Percentiles rank a stretch among this genome's conserved stretches.
Evolutionary conservation across 208 protist genomes (phyloP).

Genomic region (Leishmania tarentolae): DNA sequence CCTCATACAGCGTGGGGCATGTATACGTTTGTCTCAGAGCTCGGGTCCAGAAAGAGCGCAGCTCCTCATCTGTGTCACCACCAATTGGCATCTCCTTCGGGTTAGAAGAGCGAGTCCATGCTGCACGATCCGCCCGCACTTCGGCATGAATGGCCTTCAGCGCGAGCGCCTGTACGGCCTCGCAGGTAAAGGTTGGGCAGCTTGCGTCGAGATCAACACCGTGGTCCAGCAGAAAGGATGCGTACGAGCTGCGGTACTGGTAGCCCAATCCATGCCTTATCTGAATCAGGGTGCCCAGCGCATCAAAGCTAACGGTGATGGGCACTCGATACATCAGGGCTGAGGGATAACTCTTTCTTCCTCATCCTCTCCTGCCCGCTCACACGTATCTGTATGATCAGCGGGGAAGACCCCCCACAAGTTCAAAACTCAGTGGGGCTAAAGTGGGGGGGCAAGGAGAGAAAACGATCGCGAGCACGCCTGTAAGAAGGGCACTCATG

Average conservation of each 20-base stretch:
- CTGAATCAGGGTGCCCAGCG: constrained; percentile 57
- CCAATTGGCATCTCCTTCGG: constrained; percentile 69
- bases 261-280: constrained; percentile 51
- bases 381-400: not conserved
- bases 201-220: constrained; percentile 19
- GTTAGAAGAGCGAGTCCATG: constrained; percentile 26
- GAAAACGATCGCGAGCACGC: not conserved
- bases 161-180: constrained; percentile 6
- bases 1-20: constrained; percentile 16
- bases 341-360: not conserved
- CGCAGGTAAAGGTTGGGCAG: constrained; percentile 17
- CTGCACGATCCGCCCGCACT: constrained; percentile 13
- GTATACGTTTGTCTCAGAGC: constrained; percentile 37
- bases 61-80: constrained; percentile 31
- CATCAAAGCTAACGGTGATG: constrained; percentile 70
- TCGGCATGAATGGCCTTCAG: constrained; percentile 12
- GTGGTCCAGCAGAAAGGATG: constrained; percentile 41
- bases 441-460: not conserved
- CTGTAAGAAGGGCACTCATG: too few relatives aligned
- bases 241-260: constrained; percentile 61
- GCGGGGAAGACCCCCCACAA: not conserved
- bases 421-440: not conserved
- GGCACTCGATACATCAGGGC: constrained; percentile 15
- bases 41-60: constrained; percentile 49
- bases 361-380: not conserved